Evolutionary conservation across 306 rosid species (phyloP), one percentile per base, ranked within the genome.

Genomic region (Cucurbita maxima): DNA sequence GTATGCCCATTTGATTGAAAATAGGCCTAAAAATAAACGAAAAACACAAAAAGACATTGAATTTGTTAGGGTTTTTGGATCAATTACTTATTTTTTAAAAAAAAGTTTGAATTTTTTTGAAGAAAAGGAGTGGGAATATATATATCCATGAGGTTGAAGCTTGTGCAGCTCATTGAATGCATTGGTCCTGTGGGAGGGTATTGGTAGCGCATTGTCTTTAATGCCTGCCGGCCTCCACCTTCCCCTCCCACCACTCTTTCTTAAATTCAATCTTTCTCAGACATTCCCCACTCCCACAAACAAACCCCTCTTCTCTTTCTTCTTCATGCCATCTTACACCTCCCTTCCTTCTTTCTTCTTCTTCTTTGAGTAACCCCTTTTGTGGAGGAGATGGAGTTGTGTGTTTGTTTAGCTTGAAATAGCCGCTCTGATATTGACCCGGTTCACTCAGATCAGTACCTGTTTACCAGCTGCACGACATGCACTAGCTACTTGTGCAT

Each of bases 391-490:
- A 60, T 60, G 68, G 15, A 57, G 62, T 22, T 34, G n/a, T 59
- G n/a, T 30, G 67, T 59, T 59, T 25, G 6, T 62, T 62, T 60
- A 38, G 15, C 71, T 45, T 67, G 81, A 71, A 71, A 77, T 58
- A 71, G 76, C 6, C 52, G 34, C 55, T 71, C 5, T 44, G 76
- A 48, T 77, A 59, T 77, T 77, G 80, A 76, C 54, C 71, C 76
- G 71, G 80, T 58, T 77, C 81, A 77, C 72, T 77, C 81, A 71
- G 76, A 71, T 71, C 25, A 15, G 11, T 70, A 70, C 16, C 55
- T 4, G 1, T 13, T 13, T 30, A 22, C 0, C 7, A 0, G 1
- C n/a, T 3, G 4, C 8, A 0, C 10, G 1, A 3, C 15, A 0
- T 0, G 63, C 34, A 30, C 34, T 30, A 30, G 34, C 3, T 30